phyloP scores from a whole-genome alignment of 2,329 filamentous ascomycete genomes.

The Mycosphaerella sp. region DNA sequence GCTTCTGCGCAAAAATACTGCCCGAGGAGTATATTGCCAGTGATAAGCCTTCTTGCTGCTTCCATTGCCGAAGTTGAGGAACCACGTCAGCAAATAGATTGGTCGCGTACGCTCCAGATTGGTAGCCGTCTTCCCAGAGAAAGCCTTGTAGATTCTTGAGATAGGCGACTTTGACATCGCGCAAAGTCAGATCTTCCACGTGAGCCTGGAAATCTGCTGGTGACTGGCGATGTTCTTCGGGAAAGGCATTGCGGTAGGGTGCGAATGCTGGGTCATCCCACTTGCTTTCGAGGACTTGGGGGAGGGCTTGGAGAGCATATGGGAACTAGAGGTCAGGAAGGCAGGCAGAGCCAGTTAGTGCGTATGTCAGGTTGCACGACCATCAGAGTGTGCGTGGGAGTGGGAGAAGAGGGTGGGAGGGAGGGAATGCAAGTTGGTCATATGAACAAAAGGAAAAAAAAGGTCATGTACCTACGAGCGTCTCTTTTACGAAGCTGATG shows the following conservation, averaged over 20 bases:
- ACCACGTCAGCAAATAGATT: conserved; percentile 69
- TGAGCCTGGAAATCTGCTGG: conserved; percentile 58
- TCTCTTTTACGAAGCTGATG: conserved; percentile 77
- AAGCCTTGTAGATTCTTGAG: conserved; percentile 74
- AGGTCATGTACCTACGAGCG: conserved; percentile 56
- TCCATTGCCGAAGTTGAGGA: conserved; percentile 48
- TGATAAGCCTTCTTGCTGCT: conserved; percentile 46
- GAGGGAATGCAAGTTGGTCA: too few species aligned
- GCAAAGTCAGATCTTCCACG: conserved; percentile 61
- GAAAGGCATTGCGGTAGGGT: conserved; percentile 65
- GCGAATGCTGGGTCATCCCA: conserved; percentile 62
- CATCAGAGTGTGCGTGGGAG: conserved; percentile 5
- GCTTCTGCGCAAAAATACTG: conserved; percentile 71
- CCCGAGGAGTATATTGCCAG: conserved; percentile 77
- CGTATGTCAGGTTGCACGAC: conserved; percentile 1
- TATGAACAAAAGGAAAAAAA: too few species aligned
- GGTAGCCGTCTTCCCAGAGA: conserved; percentile 70
- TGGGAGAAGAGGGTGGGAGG: background rate
- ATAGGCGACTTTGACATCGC: conserved; percentile 69
- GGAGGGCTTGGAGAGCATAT: conserved; percentile 63
- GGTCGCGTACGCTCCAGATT: conserved; percentile 60
- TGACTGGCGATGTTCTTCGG: conserved; percentile 54
- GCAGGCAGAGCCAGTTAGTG: background rate
- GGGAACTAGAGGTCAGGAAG: conserved; percentile 52
- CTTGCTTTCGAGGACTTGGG: conserved; percentile 55